Base-by-base conservation (phyloP, 1,284 basidiomycete genomes). In the Cutaneotrichosporon mucoides region DNA sequence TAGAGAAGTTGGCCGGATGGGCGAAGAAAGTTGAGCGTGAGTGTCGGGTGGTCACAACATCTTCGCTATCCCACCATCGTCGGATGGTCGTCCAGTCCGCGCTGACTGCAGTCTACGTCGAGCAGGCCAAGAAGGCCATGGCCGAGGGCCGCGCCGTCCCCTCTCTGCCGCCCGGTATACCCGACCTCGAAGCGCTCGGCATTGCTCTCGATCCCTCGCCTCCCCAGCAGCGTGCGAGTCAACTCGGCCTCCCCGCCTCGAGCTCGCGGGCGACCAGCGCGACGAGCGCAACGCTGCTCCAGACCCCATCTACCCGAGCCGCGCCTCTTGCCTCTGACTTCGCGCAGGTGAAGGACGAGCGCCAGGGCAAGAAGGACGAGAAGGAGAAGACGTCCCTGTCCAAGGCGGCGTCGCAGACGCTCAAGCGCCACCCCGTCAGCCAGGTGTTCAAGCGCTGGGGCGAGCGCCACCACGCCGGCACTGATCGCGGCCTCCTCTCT, bases 1-100 rank as follows among this genome's bases (percentile, higher is more conserved):
- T 76, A 35, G 72, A 76, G 59, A 69, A 72, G 49, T 71, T 77
- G 43, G 67, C 76, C 1, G 61, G 55, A 38, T 75, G 75, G 73
- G 76, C 76, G 46, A 76, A 76, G 61, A 62, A 63, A 44, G 70
- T 77, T 46, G 76, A 79, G 54, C 64, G 70, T 69, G 55, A 62
- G 70, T n/a, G n/a, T n/a, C n/a, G n/a, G n/a, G n/a, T n/a, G n/a
- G n/a, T n/a, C n/a, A n/a, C n/a, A n/a, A n/a, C n/a, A n/a, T n/a
- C n/a, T n/a, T n/a, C n/a, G n/a, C n/a, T n/a, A n/a, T n/a, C n/a
- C n/a, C n/a, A n/a, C n/a, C n/a, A n/a, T n/a, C n/a, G n/a, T n/a
- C n/a, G n/a, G n/a, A n/a, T n/a, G n/a, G n/a, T n/a, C n/a, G n/a
- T n/a, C n/a, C n/a, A n/a, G n/a, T n/a, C n/a, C n/a, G n/a, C n/a